A percentile compares a stretch with the other conserved stretches of the same genome.
phyloP scores from a whole-genome alignment of 768 basidiomycete genomes.

The Leucocoprinus sp. region DNA sequence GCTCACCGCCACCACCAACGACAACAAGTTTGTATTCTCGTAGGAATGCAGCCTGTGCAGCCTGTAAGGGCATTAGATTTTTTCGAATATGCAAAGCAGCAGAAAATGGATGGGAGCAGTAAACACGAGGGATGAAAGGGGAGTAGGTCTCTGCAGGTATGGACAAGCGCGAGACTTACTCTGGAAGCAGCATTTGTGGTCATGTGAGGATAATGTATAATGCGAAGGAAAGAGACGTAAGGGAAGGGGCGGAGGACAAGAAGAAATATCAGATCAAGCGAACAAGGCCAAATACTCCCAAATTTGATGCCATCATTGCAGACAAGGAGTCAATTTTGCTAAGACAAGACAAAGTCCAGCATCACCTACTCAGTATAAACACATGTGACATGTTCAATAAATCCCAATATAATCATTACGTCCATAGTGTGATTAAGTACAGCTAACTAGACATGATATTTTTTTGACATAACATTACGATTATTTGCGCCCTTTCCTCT shows the following conservation, averaged over 20 bases:
- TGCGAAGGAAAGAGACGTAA: slow-evolving; percentile 5
- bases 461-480: slow-evolving; percentile 1
- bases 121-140: too few species aligned
- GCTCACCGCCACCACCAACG: slow-evolving; percentile 88
- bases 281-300: slow-evolving; percentile 12
- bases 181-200: slow-evolving; percentile 8
- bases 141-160: too few species aligned
- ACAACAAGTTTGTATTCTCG: slow-evolving; percentile 98
- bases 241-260: slow-evolving; percentile 8
- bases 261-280: slow-evolving; percentile 10
- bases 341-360: too few species aligned
- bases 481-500: slow-evolving; percentile 43
- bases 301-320: slow-evolving; percentile 12
- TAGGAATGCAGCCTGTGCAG: slow-evolving; percentile 71
- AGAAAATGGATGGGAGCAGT: too few species aligned
- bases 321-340: background rate
- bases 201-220: slow-evolving; percentile 1
- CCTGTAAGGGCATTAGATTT: too few species aligned
- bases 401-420: background rate
- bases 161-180: slow-evolving; percentile 11
- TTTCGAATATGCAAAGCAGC: too few species aligned
- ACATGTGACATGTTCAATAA: too few species aligned
- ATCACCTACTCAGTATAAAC: too few species aligned
- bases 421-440: slow-evolving; percentile 6
- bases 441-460: slow-evolving; percentile 5